phyloP scores from a whole-genome alignment of 202 grass and related monocot species.

The Carex sylvatica region DNA sequence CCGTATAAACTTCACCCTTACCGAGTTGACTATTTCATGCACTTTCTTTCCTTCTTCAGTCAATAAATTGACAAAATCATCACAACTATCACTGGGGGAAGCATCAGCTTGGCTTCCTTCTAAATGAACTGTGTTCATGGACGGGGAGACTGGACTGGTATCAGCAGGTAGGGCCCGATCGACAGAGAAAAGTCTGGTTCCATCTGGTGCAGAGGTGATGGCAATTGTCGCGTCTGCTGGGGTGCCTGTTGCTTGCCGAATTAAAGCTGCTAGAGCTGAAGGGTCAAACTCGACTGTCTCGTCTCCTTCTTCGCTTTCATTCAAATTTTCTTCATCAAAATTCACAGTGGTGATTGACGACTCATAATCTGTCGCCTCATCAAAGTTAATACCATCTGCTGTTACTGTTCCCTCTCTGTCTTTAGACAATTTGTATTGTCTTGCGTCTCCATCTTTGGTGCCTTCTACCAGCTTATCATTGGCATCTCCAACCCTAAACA shows the following conservation, averaged over 20 bases:
- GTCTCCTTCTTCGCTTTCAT: slow-evolving; percentile 40
- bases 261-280: slow-evolving; percentile 52
- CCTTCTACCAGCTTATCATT: slow-evolving; percentile 15
- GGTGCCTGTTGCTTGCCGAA: slow-evolving; percentile 46
- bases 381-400: slow-evolving; percentile 14
- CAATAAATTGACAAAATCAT: slow-evolving; percentile 43
- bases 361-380: slow-evolving; percentile 34
- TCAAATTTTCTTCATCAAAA: slow-evolving; percentile 45
- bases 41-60: slow-evolving; percentile 69
- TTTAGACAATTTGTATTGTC: slow-evolving; percentile 21
- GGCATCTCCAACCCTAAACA: background rate
- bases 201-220: slow-evolving; percentile 37
- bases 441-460: slow-evolving; percentile 22
- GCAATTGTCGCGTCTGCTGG: slow-evolving; percentile 9
- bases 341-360: slow-evolving; percentile 42
- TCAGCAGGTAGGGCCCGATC: slow-evolving; percentile 26
- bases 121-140: slow-evolving; percentile 9
- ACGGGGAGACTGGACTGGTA: slow-evolving; percentile 8
- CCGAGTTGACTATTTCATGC: slow-evolving; percentile 52
- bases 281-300: slow-evolving; percentile 48
- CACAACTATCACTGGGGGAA: background rate
- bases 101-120: slow-evolving; percentile 11
- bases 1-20: slow-evolving; percentile 54
- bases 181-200: slow-evolving; percentile 50
- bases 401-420: slow-evolving; percentile 10